Evolutionary conservation across 306 rosid genomes (phyloP), one percentile per base, ranked within the genome.

Genomic region (Ormosia semicastrata): DNA sequence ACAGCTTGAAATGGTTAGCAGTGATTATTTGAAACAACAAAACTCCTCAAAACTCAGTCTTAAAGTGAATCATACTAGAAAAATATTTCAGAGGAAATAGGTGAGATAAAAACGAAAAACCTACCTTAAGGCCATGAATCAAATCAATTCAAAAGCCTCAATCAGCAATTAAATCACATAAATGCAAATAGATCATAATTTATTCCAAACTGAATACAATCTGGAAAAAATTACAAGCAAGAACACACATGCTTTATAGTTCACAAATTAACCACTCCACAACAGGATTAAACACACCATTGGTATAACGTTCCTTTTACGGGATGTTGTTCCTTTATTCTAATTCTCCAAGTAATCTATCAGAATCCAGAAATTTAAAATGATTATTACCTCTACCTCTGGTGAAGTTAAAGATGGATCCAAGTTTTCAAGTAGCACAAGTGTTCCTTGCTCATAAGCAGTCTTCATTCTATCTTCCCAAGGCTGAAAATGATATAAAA

Each of bases 341-440:
- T 12, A 64, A 39, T 54, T 40, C 63, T 73, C 66, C 50, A 15
- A 2, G 32, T 32, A 83, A 37, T 15, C 62, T 39, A 74, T 47
- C 71, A 70, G 34, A 56, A 39, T 24, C 39, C 47, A 69, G 43
- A 71, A 47, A 66, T 73, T 63, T 41, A 32, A 60, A 81, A 72
- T 60, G 63, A 73, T 71, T 66, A 68, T 72, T 91, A 96, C 99
- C 97, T 93, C 91, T 62, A 96, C 97, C 68, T 93, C 94, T 8
- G 82, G 73, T 30, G 98, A 89, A 63, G 93, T 89, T 72, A 84
- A 85, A 77, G 88, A 78, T 17, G 98, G 97, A 84, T 92, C 94
- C 89, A 96, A 89, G 83, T 93, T 96, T 78, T 92, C 91, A 82
- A 93, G 88, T 66, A 92, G 82, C 85, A 93, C 86, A 56, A 96